Evolutionary conservation across 2,329 filamentous ascomycete species (phyloP), one percentile per base, ranked within the genome.

Genomic region (Fusarium floridanum): DNA sequence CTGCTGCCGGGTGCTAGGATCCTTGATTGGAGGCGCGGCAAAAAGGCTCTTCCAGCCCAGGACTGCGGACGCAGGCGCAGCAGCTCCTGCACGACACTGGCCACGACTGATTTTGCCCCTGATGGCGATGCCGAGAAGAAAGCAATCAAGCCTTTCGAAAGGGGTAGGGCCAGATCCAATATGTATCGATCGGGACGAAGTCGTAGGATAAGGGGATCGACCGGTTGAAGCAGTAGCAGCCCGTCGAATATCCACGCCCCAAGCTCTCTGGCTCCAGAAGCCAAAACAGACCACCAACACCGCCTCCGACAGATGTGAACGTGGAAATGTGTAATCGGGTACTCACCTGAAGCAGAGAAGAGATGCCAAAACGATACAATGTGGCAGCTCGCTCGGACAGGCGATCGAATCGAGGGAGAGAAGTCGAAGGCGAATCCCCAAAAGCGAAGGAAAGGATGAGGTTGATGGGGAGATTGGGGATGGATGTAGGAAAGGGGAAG

Each of bases 401-500:
- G 72, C 68, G 62, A 74, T 74, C 70, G 68, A 62, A 61, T 75
- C 67, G 62, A 56, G 75, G 61, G 61, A 67, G 67, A 67, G 61
- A 71, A 63, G 56, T 72, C 72, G 72, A 75, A 75, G 66, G 72
- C 69, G 67, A 68, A 59, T 56, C 73, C 73, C 67, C 70, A 55
- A 63, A 53, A 73, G 62, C 70, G 66, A 74, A 69, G 48, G 61
- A 68, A 67, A 71, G 64, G 63, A 43, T 64, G 66, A 75, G 69
- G 73, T 76, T 74, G 74, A 77, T 76, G 73, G 67, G 70, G 66
- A 73, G 75, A 76, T 67, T 69, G 60, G 59, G 62, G 63, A 73
- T 71, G 71, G 76, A 71, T 75, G 74, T 53, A 53, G 73, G 69
- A 78, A 78, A 72, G 75, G 77, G 75, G 70, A 75, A 77, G 75